Base-by-base conservation (phyloP, 2,329 filamentous ascomycete genomes). In the Ceratocystiopsis sp. region DNA sequence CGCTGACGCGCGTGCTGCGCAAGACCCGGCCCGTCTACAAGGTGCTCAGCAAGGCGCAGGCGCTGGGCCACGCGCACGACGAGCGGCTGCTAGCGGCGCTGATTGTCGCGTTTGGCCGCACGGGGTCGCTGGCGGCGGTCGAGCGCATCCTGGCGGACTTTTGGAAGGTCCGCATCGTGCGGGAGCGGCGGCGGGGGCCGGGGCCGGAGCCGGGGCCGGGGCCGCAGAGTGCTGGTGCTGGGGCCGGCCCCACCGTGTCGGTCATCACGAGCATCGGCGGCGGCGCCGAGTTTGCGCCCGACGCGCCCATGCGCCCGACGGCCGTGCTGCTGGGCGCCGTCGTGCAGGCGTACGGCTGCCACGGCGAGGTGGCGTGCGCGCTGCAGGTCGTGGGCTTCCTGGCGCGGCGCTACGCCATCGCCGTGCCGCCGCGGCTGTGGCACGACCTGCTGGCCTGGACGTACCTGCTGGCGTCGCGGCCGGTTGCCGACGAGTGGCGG, bases 301-400 rank as follows among this genome's bases (percentile, higher is more conserved):
- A 65, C 25, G 78, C 72, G 1, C 68, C 72, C 9, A 57, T 80
- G 32, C 61, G 65, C 41, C 83, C 84, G 2, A 74, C 71, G 0
- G 48, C 56, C 9, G 61, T 63, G 2, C 63, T 87, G 0, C 64
- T 89, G 18, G 64, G 72, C 43, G 70, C 78, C 10, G 61, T 87
- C n/a, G 78, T 79, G 7, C 76, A 84, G 53, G 64, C 67, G 1
- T 82, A 79, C 48, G 72, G 79, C n/a, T 68, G 67, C 47, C 83
- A 79, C 57, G 76, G 71, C 40, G 66, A 78, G 43, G 64, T 85
- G 4, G 55, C 65, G 1, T 62, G 67, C 2, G 80, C 74, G 13
- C 53, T 79, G 21, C 65, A 70, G 36, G 53, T 80, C 1, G 59
- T 86, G 13, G 68, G 80, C 46, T 72, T 72, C 50, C 56, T 87